These are phyloP conservation scores for Cymbopogon citratus DNA, from an alignment of 176 grass and related monocot species.

Conservation along the genomic window DNA sequence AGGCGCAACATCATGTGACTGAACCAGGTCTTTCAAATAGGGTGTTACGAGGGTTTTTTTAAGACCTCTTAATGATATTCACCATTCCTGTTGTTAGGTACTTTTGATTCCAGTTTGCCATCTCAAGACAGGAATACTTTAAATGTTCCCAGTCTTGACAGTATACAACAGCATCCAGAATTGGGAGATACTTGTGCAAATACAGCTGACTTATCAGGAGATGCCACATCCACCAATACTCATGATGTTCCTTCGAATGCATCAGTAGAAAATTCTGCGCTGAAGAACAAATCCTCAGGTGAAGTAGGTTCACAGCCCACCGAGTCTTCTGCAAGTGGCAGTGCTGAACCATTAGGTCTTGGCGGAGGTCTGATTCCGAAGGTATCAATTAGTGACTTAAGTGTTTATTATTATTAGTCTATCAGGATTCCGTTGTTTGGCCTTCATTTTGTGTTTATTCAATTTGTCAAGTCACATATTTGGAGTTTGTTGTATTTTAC, in stretches of 20 bases:
- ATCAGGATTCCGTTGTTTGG: background rate
- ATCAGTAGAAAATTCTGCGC: conserved; percentile 34
- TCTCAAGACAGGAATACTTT: conserved; percentile 14
- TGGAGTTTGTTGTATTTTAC: background rate
- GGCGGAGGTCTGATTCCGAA: conserved; percentile 84
- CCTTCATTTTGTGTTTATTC: background rate
- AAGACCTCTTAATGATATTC: background rate
- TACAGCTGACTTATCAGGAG: conserved; percentile 20
- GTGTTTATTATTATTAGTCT: background rate
- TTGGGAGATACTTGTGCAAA: background rate
- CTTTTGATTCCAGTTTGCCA: conserved; percentile 6
- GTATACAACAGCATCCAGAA: conserved; percentile 9
- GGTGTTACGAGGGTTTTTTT: background rate
- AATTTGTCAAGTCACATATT: background rate
- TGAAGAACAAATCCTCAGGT: conserved; percentile 11
- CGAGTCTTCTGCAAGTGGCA: conserved; percentile 40
- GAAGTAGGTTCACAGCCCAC: conserved; percentile 31
- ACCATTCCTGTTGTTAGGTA: conserved; percentile 14
- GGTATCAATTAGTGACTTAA: conserved; percentile 30
- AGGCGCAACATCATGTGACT: conserved; percentile 11
- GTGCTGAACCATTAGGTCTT: conserved; percentile 58
- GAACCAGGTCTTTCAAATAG: background rate
- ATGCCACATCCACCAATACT: background rate
- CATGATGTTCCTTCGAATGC: conserved; percentile 27
- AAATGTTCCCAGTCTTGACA: conserved; percentile 4